These are phyloP conservation scores for Pleurotus ostreatus DNA, from an alignment of 768 basidiomycete genomes.

Conservation along the genomic window DNA sequence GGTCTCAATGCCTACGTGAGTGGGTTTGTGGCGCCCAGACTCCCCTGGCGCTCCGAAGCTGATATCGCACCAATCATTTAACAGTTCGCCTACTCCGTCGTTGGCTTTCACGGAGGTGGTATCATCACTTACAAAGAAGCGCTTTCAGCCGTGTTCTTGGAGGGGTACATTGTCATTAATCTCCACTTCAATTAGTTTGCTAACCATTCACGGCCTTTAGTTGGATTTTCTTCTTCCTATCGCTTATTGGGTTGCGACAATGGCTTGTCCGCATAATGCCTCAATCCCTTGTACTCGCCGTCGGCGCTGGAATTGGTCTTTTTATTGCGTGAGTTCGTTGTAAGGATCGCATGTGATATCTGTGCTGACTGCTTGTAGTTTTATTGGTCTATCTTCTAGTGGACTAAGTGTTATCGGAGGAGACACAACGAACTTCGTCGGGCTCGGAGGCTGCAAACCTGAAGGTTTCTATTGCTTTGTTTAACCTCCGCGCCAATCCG, in stretches of 20 bases:
- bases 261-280: constrained; percentile 90
- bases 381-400: constrained; percentile 66
- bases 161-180: constrained; percentile 51
- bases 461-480: constrained; percentile 30
- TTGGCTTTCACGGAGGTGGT: constrained; percentile 77
- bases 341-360: too few relatives aligned
- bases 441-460: constrained; percentile 69
- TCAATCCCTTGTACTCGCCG: constrained; percentile 78
- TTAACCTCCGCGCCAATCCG: background rate
- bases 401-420: constrained; percentile 79
- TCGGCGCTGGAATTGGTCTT: constrained; percentile 83
- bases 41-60: background rate
- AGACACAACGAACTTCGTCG: constrained; percentile 62
- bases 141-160: constrained; percentile 80
- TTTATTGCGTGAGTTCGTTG: constrained; percentile 68
- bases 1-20: constrained; percentile 79
- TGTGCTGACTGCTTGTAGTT: constrained; percentile 30
- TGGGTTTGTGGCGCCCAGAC: constrained; percentile 11
- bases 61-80: background rate
- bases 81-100: constrained; percentile 85
- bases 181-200: background rate
- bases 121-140: constrained; percentile 76
- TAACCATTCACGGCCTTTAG: constrained; percentile 27
- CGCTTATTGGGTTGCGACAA: constrained; percentile 80
- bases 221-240: constrained; percentile 79